Conservation (phyloP, 169 alveolate species). For the Plasmodium relictum region DNA sequence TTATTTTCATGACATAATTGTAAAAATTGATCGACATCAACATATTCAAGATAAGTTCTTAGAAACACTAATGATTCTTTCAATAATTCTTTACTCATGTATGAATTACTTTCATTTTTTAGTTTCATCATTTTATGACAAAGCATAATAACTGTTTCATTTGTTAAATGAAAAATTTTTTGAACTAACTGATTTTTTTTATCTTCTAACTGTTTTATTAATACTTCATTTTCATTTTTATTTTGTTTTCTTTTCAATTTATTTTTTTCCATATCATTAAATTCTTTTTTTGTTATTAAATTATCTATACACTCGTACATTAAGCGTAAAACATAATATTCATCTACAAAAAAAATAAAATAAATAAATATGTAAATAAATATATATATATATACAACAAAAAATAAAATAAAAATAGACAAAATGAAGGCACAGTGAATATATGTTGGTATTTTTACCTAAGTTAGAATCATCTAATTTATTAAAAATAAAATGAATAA, state of each 20-base stretch:
- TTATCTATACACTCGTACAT: constrained; percentile 47
- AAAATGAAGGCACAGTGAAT: neutral
- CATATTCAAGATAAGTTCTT: constrained; percentile 49
- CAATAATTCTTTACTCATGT: constrained; percentile 73
- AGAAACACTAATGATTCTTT: constrained; percentile 69
- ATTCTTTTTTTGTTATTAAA: constrained; percentile 39
- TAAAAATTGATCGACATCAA: constrained; percentile 63
- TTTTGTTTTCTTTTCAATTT: constrained; percentile 60
- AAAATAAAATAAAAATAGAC: neutral
- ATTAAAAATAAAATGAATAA: constrained; percentile 44
- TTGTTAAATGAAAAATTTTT: constrained; percentile 54
- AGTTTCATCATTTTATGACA: constrained; percentile 68
- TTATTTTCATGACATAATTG: constrained; percentile 64
- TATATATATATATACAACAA: neutral
- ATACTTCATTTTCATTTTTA: constrained; percentile 51
- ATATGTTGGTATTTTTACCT: constrained; percentile 21
- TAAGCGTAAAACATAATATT: constrained; percentile 36
- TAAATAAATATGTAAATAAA: neutral
- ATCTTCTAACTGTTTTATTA: constrained; percentile 69
- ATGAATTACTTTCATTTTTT: constrained; percentile 42
- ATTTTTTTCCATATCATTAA: constrained; percentile 39
- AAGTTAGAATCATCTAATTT: constrained; percentile 49
- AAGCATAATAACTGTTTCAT: constrained; percentile 47
- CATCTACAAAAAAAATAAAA: constrained; percentile 27
- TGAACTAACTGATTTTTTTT: constrained; percentile 44